Conservation (phyloP, 2,329 filamentous ascomycete genomes). For the Colletotrichum sojae region DNA sequence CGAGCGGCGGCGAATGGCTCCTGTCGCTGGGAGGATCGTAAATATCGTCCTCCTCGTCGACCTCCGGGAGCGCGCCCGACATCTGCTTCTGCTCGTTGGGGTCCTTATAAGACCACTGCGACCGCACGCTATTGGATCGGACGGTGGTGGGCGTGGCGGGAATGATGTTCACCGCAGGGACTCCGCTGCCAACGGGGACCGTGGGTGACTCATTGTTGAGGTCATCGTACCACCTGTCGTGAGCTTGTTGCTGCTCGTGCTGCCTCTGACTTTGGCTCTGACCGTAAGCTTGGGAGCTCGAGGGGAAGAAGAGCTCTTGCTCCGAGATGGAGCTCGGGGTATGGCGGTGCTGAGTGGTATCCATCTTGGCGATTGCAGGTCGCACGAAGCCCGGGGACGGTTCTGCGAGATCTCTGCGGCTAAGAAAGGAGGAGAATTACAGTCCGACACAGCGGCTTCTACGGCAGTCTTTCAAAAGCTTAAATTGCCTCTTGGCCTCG, state of each 20-base stretch:
- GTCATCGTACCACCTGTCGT: conserved; percentile 31
- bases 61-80: conserved; percentile 25
- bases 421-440: neutral
- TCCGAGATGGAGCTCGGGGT: conserved; percentile 36
- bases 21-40: conserved; percentile 23
- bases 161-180: conserved; percentile 38
- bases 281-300: conserved; percentile 12
- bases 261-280: conserved; percentile 28
- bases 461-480: conserved; percentile 18
- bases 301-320: conserved; percentile 31
- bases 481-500: conserved; percentile 27
- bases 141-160: conserved; percentile 36
- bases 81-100: conserved; percentile 24
- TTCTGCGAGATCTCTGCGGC: neutral
- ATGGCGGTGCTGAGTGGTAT: conserved; percentile 32
- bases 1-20: conserved; percentile 8
- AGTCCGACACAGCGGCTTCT: neutral
- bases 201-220: conserved; percentile 31
- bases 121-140: conserved; percentile 38
- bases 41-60: conserved; percentile 33
- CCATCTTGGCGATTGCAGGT: conserved; percentile 26
- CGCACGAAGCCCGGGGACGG: conserved; percentile 1
- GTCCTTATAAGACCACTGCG: conserved; percentile 29
- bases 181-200: conserved; percentile 28
- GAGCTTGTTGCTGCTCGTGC: conserved; percentile 19